These are phyloP conservation scores for Acer negundo DNA, from an alignment of 345 rosid species.

Conservation along the genomic window DNA sequence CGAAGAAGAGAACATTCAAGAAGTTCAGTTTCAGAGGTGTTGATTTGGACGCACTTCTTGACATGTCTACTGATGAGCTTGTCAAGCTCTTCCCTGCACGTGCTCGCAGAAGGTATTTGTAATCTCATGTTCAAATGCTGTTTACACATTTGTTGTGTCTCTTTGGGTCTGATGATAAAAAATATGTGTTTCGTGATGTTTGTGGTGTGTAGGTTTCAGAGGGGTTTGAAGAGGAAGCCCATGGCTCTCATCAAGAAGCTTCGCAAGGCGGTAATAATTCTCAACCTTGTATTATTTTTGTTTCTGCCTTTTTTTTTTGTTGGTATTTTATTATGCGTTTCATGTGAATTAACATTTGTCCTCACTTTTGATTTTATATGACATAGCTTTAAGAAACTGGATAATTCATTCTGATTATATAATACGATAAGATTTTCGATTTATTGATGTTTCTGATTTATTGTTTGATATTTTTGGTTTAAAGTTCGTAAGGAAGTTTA, in stretches of 20 bases:
- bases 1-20: constrained; percentile 65
- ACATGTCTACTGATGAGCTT: constrained; percentile 93
- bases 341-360: background rate
- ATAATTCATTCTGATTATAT: too few relatives aligned
- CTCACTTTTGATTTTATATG: background rate
- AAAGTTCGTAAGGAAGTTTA: too few relatives aligned
- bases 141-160: background rate
- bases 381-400: background rate
- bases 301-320: background rate
- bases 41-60: constrained; percentile 68
- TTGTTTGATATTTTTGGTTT: background rate
- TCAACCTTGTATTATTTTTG: background rate
- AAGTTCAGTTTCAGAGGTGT: constrained; percentile 61
- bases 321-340: background rate
- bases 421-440: too few relatives aligned
- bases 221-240: constrained; percentile 87
- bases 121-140: too few relatives aligned
- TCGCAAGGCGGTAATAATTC: constrained; percentile 64
- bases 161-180: background rate
- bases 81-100: constrained; percentile 92
- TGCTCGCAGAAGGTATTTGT: constrained; percentile 82
- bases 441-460: background rate
- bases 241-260: constrained; percentile 88
- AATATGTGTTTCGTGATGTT: background rate
- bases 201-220: constrained; percentile 63